These are phyloP conservation scores for Penicillium sp. DNA, from an alignment of 2,329 filamentous ascomycete species.

Conservation along the genomic window DNA sequence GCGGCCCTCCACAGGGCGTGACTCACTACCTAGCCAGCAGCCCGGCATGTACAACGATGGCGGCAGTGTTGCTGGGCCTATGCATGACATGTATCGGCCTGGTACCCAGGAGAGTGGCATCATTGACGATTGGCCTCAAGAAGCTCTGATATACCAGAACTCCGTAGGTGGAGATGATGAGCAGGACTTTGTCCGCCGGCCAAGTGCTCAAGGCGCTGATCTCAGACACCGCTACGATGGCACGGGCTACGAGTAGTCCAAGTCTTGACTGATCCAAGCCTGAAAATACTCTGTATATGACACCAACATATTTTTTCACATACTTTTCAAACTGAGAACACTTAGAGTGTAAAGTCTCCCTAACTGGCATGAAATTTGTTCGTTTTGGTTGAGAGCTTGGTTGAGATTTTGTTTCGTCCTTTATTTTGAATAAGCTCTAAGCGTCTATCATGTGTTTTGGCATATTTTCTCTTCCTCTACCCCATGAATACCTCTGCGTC, in stretches of 20 bases:
- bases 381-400: not conserved
- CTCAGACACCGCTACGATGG: constrained; percentile 32
- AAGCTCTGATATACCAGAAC: constrained; percentile 42
- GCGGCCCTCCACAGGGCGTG: constrained; percentile 21
- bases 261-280: constrained; percentile 4
- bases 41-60: constrained; percentile 18
- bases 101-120: constrained; percentile 24
- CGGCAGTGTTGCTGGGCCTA: constrained; percentile 11
- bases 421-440: not conserved
- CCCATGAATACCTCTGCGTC: not conserved
- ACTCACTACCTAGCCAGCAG: constrained; percentile 35
- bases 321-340: not conserved
- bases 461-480: not conserved
- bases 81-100: constrained; percentile 15
- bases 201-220: constrained; percentile 23
- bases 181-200: constrained; percentile 18
- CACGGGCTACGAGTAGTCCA: constrained; percentile 11
- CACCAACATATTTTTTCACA: not conserved
- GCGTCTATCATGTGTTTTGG: not conserved
- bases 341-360: not conserved
- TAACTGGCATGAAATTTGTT: not conserved
- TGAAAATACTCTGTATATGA: constrained; percentile 13
- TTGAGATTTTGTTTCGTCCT: not conserved
- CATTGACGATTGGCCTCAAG: constrained; percentile 41
- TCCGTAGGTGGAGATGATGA: constrained; percentile 23